Evolutionary conservation across 805 yeast genomes (phyloP), one percentile per base, ranked within the genome.

Genomic region (Tetrapisispora phaffii): DNA sequence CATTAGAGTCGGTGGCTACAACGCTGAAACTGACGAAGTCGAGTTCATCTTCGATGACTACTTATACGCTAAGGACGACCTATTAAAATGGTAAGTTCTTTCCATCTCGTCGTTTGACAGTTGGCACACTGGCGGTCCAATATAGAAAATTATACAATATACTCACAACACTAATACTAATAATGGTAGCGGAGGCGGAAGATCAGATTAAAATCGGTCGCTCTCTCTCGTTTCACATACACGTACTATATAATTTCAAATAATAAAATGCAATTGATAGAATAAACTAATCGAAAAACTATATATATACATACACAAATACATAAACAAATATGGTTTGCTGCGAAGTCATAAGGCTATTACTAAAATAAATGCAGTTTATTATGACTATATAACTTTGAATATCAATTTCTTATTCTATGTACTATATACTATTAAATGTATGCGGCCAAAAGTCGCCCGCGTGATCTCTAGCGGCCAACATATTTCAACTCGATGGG

Each of bases 401-500:
- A 36, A n/a, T 15, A 23, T 22, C 39, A 26, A 36, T 15, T 36
- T 36, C 6, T 16, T 7, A 7, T 36, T 16, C 13, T 36, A 23
- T 23, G 24, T 36, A 23, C 13, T 35, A 21, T 22, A 20, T 34
- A 20, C 12, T 13, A 7, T 20, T 34, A 12, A 19, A 8, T 31
- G 34, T 34, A 34, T 19, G 19, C 19, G 19, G 24, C 20, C 20
- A 34, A 22, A 34, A 34, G 22, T 29, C 7, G 2, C n/a, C 1
- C 24, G 5, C 4, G 6, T 10, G 17, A 13, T 15, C 24, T 46
- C n/a, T 49, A 59, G 45, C 64, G 60, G 31, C 70, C 84, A 44
- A 72, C 57, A 56, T 77, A 79, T 63, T 79, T 81, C 63, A 69
- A 66, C 68, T 85, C 95, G n/a, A 82, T 56, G 35, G 79, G 79